These are phyloP conservation scores for Blastobotrys persicus DNA, from an alignment of 1,139 yeast species.

Conservation along the genomic window DNA sequence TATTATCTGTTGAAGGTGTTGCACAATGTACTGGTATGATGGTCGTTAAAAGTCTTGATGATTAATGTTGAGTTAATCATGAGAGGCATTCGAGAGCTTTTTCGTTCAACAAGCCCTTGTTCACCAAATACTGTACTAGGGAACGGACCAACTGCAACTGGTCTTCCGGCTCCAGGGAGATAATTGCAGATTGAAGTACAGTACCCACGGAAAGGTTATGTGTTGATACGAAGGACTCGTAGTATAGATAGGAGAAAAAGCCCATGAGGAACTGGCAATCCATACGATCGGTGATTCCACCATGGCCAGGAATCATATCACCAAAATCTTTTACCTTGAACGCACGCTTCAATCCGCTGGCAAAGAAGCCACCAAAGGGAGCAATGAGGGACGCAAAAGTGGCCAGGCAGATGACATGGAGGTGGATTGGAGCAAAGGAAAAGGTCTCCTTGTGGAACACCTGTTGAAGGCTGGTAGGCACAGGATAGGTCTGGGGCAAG, in stretches of 20 bases:
- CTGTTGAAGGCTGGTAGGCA: conserved; percentile 65
- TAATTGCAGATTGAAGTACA: conserved; percentile 69
- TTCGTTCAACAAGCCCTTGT: conserved; percentile 48
- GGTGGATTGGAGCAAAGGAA: conserved; percentile 77
- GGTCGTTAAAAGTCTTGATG: background rate
- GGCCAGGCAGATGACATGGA: conserved; percentile 82
- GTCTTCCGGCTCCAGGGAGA: conserved; percentile 66
- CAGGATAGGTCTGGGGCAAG: conserved; percentile 68
- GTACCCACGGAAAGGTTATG: conserved; percentile 67
- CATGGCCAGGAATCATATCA: conserved; percentile 95
- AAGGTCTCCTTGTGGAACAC: conserved; percentile 49
- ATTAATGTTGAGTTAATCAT: conserved; percentile 9
- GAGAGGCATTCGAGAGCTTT: conserved; percentile 34
- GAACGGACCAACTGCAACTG: conserved; percentile 61
- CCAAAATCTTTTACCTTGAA: conserved; percentile 93
- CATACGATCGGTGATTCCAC: conserved; percentile 96
- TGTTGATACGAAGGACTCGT: conserved; percentile 79
- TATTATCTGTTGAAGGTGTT: background rate
- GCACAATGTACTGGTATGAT: background rate
- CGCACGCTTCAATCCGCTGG: conserved; percentile 95
- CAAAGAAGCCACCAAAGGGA: conserved; percentile 98
- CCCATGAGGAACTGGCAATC: conserved; percentile 99
- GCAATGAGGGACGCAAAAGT: conserved; percentile 97
- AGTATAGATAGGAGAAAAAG: conserved; percentile 85
- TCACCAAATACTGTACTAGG: conserved; percentile 60